Percentiles rank a stretch among this genome's conserved stretches.
phyloP scores from a whole-genome alignment of 139 green algal species.

The Mesotaenium endlicherianum region DNA sequence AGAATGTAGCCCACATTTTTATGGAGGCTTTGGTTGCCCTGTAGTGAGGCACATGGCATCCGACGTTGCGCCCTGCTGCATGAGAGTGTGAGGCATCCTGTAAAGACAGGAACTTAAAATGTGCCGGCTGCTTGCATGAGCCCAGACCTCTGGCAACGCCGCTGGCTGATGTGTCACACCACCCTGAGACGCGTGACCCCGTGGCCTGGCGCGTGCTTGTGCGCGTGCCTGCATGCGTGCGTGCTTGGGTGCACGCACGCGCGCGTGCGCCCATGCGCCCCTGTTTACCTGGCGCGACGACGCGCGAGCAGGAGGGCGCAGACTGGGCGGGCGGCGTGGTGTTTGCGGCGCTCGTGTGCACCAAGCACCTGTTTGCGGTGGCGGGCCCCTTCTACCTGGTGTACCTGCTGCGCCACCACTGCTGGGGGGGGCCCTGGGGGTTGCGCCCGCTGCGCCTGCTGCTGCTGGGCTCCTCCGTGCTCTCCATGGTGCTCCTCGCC shows the following conservation, averaged over 20 bases:
- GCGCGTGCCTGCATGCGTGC: too few species aligned
- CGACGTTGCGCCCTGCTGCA: too few species aligned
- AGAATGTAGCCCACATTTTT: too few species aligned
- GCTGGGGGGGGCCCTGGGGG: background rate
- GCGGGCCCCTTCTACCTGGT: conserved; percentile 78
- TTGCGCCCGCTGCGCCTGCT: conserved; percentile 40
- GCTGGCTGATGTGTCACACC: background rate
- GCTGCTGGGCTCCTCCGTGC: conserved; percentile 62
- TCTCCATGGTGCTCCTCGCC: conserved; percentile 21
- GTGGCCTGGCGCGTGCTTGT: too few species aligned
- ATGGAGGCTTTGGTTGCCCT: too few species aligned
- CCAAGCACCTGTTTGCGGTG: conserved; percentile 93
- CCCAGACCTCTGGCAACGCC: too few species aligned
- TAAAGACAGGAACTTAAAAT: too few species aligned
- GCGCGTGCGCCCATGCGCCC: background rate
- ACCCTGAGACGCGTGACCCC: background rate
- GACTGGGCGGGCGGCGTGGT: conserved; percentile 49
- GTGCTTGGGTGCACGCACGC: too few species aligned
- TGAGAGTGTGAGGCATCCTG: too few species aligned
- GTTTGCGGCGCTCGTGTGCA: conserved; percentile 84
- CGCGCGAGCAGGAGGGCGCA: conserved; percentile 11
- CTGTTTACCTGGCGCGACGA: background rate
- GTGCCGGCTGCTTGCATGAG: too few species aligned
- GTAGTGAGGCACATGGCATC: too few species aligned
- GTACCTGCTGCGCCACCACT: conserved; percentile 66